These are phyloP conservation scores for Paspalum vaginatum DNA, from an alignment of 176 grass and related monocot species.

Conservation along the genomic window DNA sequence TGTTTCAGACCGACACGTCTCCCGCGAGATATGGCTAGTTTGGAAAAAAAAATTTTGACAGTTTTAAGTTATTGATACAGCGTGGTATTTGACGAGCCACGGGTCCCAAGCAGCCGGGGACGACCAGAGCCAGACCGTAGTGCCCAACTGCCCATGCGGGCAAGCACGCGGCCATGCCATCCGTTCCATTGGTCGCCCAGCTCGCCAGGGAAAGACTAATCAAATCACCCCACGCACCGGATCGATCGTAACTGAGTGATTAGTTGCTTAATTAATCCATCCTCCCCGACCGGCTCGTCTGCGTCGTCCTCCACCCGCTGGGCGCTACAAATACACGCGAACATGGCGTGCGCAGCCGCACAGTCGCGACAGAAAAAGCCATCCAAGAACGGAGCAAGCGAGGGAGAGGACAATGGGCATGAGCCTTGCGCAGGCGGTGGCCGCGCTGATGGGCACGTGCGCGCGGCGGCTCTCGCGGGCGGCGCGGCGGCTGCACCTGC, in stretches of 20 bases:
- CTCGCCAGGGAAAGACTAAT: constrained; percentile 1
- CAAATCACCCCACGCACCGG: not conserved
- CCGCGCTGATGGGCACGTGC: constrained; percentile 56
- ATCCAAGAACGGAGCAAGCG: not conserved
- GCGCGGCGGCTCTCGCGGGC: constrained; percentile 54
- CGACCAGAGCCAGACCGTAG: no score
- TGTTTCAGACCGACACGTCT: no score
- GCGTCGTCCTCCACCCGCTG: constrained; percentile 34
- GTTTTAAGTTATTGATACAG: no score
- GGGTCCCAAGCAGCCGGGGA: no score
- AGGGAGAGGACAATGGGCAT: constrained; percentile 41
- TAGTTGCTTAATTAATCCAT: constrained; percentile 26
- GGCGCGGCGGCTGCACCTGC: constrained; percentile 46
- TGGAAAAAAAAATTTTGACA: no score
- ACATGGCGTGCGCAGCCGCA: constrained; percentile 18
- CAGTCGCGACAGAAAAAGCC: not conserved
- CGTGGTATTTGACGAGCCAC: no score
- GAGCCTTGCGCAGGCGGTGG: constrained; percentile 58
- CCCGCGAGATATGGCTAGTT: no score
- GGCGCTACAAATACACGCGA: constrained; percentile 45
- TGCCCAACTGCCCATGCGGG: no score
- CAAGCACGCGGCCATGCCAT: not conserved
- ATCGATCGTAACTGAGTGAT: not conserved
- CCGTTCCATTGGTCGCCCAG: not conserved
- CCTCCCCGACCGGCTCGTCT: constrained; percentile 45